Percentiles rank a stretch among this genome's conserved stretches.
These are phyloP conservation scores for Phytophthora cryptogea DNA, from an alignment of 352 stramenopile species.

Conservation along the genomic window DNA sequence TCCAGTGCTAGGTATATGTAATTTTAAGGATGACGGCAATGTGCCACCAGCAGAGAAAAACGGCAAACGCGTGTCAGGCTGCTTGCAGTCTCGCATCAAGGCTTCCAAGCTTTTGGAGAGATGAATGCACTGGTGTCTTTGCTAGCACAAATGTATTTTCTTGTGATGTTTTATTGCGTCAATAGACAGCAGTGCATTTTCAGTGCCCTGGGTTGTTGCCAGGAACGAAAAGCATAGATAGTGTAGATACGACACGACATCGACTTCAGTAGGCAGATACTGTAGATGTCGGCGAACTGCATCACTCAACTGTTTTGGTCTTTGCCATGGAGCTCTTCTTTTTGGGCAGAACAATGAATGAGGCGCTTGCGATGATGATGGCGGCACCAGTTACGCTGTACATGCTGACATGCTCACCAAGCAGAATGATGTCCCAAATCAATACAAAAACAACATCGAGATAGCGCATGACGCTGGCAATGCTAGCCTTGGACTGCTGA, in stretches of 20 bases:
- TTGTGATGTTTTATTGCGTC: not conserved
- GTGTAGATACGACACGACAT: not conserved
- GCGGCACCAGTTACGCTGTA: constrained; percentile 60
- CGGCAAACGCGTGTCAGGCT: constrained; percentile 23
- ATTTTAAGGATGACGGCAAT: constrained; percentile 30
- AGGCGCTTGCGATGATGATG: constrained; percentile 63
- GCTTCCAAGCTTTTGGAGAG: constrained; percentile 11
- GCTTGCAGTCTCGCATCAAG: constrained; percentile 19
- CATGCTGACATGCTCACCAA: constrained; percentile 58
- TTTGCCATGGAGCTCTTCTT: constrained; percentile 13
- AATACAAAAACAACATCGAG: constrained; percentile 78
- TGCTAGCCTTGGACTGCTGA: constrained; percentile 74
- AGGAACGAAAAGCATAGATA: constrained; percentile 1
- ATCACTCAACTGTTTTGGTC: constrained; percentile 25
- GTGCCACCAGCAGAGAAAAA: constrained; percentile 1
- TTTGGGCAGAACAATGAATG: constrained; percentile 54
- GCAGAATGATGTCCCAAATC: constrained; percentile 58
- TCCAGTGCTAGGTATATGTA: constrained; percentile 28
- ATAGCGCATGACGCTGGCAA: constrained; percentile 80
- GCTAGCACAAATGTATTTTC: constrained; percentile 1
- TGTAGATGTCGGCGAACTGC: not conserved
- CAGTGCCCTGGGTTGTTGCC: not conserved
- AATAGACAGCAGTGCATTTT: not conserved
- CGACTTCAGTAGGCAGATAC: not conserved
- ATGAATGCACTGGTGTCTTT: constrained; percentile 19